phyloP scores from a whole-genome alignment of 2,329 filamentous ascomycete genomes.

The Xylariomycetidae sp. region DNA sequence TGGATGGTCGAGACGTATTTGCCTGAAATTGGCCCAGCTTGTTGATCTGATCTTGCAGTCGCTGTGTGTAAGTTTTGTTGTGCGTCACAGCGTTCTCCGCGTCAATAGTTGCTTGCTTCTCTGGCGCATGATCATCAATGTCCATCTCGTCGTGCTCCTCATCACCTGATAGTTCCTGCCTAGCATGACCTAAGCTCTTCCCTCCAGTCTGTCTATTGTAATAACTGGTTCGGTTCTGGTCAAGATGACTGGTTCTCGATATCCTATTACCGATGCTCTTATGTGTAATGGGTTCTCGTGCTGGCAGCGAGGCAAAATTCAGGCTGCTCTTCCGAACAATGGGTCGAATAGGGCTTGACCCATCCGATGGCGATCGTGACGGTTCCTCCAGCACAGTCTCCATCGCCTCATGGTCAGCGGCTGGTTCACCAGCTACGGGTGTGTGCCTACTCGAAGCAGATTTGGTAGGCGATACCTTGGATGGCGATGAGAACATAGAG shows the following conservation, averaged over 20 bases:
- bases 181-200: constrained; percentile 58
- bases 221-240: constrained; percentile 68
- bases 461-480: constrained; percentile 13
- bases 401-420: constrained; percentile 13
- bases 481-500: constrained; percentile 6
- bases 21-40: constrained; percentile 57
- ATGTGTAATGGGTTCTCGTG: constrained; percentile 82
- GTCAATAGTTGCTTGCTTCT: constrained; percentile 42
- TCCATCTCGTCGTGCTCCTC: constrained; percentile 41
- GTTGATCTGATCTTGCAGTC: constrained; percentile 88
- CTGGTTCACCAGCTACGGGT: constrained; percentile 12
- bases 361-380: constrained; percentile 57
- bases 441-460: constrained; percentile 8
- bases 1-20: constrained; percentile 41
- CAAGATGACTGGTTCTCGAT: constrained; percentile 74
- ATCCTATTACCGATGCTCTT: constrained; percentile 73
- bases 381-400: constrained; percentile 23
- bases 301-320: constrained; percentile 88
- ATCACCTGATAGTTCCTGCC: constrained; percentile 34
- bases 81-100: constrained; percentile 54
- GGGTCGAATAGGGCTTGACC: constrained; percentile 70
- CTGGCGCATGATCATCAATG: constrained; percentile 39
- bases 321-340: constrained; percentile 89
- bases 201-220: constrained; percentile 70
- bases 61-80: constrained; percentile 89